Conservation (phyloP, 441 rosid species). For the Erodium texanum region DNA sequence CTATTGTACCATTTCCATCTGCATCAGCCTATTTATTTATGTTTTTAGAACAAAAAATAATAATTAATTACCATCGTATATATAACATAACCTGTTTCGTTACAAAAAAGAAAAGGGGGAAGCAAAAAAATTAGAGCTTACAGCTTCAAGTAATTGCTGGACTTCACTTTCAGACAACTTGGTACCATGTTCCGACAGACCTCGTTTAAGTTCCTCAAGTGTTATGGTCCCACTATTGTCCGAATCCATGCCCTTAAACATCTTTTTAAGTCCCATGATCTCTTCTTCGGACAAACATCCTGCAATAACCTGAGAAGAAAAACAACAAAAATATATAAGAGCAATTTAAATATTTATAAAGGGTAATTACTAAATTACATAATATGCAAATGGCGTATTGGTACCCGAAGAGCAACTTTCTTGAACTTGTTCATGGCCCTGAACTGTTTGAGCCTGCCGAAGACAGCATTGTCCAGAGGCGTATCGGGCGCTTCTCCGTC, state of each 20-base stretch:
- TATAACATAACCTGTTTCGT: not conserved
- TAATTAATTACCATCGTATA: too few species aligned
- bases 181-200: constrained; percentile 91
- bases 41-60: too few species aligned
- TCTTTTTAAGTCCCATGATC: constrained; percentile 87
- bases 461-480: constrained; percentile 89
- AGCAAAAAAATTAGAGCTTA: constrained; percentile 25
- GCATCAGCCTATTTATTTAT: constrained; percentile 65
- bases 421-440: constrained; percentile 95
- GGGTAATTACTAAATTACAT: too few species aligned
- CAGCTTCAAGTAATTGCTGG: constrained; percentile 94
- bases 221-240: constrained; percentile 96
- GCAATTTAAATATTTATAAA: not conserved
- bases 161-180: constrained; percentile 89
- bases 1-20: constrained; percentile 91
- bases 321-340: not conserved
- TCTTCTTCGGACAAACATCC: constrained; percentile 99
- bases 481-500: constrained; percentile 99
- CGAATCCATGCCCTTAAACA: constrained; percentile 92
- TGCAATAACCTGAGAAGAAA: constrained; percentile 99
- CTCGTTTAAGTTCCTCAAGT: constrained; percentile 96
- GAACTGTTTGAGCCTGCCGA: constrained; percentile 90
- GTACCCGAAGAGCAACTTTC: constrained; percentile 92
- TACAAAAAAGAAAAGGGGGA: constrained; percentile 13
- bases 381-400: constrained; percentile 6